Percentiles rank a stretch among this genome's conserved stretches.
These are phyloP conservation scores for Schoenoplectus tabernaemontani DNA, from an alignment of 202 grass and related monocot genomes.

Conservation along the genomic window DNA sequence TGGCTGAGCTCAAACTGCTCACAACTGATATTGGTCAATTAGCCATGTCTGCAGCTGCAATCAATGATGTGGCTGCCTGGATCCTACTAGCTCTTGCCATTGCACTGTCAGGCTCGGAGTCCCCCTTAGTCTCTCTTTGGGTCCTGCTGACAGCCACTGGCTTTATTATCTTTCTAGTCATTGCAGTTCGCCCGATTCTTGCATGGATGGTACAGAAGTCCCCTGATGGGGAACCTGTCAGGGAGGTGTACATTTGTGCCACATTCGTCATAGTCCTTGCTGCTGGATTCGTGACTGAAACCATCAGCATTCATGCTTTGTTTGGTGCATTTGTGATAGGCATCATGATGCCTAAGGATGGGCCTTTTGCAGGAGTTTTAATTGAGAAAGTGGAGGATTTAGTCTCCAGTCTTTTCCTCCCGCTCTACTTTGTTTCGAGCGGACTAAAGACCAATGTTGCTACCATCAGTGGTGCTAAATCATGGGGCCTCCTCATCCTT, in stretches of 20 bases:
- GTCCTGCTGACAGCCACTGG: conserved; percentile 48
- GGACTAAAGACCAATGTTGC: conserved; percentile 84
- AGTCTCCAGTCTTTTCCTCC: conserved; percentile 73
- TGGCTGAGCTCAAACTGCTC: conserved; percentile 83
- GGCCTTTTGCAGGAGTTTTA: conserved; percentile 54
- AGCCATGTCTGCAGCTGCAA: conserved; percentile 76
- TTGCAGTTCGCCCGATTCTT: conserved; percentile 49
- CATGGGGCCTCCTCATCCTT: conserved; percentile 66
- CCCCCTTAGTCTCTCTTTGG: conserved; percentile 62
- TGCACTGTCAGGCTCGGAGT: conserved; percentile 51
- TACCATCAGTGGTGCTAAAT: conserved; percentile 59
- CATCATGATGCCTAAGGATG: conserved; percentile 66
- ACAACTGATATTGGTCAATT: conserved; percentile 67
- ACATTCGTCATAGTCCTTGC: conserved; percentile 60
- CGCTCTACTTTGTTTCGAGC: conserved; percentile 86
- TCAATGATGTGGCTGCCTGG: conserved; percentile 79
- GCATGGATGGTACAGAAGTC: conserved; percentile 51
- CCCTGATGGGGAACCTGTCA: conserved; percentile 51
- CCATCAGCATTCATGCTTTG: conserved; percentile 74
- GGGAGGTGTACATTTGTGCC: conserved; percentile 63
- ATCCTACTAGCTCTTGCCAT: conserved; percentile 72
- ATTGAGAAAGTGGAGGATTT: conserved; percentile 88
- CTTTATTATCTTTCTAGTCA: conserved; percentile 28
- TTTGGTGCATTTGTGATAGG: conserved; percentile 77
- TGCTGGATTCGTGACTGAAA: conserved; percentile 55